Evolutionary conservation across 108 stramenopile species (phyloP).

Genomic region (Nitzschia sp.): DNA sequence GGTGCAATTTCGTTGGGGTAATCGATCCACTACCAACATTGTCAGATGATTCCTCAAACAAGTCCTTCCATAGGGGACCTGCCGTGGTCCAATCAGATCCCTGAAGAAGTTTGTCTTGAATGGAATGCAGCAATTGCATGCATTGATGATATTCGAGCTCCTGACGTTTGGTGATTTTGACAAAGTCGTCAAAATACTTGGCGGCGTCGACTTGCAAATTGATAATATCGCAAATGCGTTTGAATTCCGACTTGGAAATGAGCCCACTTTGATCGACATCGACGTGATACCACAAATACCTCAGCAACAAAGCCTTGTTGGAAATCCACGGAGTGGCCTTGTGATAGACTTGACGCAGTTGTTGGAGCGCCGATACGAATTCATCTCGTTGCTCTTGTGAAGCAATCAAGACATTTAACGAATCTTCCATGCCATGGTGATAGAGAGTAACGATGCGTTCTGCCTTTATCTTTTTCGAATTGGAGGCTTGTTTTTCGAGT

Average conservation of each 20-base stretch:
- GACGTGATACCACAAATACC: conserved; percentile 83
- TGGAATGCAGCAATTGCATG: conserved; percentile 38
- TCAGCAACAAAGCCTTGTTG: conserved; percentile 54
- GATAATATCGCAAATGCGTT: conserved; percentile 56
- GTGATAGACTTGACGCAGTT: conserved; percentile 49
- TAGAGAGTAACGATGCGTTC: conserved; percentile 53
- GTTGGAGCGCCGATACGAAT: conserved; percentile 43
- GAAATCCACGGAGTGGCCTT: conserved; percentile 24
- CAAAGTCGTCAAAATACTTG: conserved; percentile 11
- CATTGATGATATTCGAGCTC: conserved; percentile 55
- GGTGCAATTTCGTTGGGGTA: conserved; percentile 49
- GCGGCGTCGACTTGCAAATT: conserved; percentile 56
- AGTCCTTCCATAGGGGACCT: conserved; percentile 41
- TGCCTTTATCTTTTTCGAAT: conserved; percentile 15
- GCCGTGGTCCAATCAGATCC: neutral
- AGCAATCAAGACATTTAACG: conserved; percentile 49
- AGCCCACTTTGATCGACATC: conserved; percentile 53
- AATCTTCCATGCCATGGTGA: conserved; percentile 43
- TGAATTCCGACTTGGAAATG: conserved; percentile 54
- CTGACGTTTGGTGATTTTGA: conserved; percentile 5
- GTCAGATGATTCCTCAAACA: too few species aligned
- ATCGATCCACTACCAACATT: conserved; percentile 43
- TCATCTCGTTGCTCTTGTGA: conserved; percentile 38
- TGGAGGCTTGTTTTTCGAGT: conserved; percentile 40
- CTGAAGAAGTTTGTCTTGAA: conserved; percentile 11